A percentile compares a stretch with the other conserved stretches of the same genome.
phyloP scores from a whole-genome alignment of 305 asterid species.

The Fraxinus greggii region DNA sequence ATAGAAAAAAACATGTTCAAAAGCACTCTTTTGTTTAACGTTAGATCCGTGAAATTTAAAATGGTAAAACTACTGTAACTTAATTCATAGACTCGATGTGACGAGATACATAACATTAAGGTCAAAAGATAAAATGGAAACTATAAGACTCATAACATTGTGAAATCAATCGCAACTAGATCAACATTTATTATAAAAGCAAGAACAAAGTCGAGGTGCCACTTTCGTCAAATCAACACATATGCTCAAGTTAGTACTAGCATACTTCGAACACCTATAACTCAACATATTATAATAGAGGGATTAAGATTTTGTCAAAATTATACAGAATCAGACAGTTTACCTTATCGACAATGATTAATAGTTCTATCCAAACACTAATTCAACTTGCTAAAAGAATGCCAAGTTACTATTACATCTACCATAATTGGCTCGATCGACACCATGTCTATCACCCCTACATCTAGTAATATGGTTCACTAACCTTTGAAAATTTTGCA shows the following conservation, averaged over 20 bases:
- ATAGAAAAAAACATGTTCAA: neutral
- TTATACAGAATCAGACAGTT: neutral
- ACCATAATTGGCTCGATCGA: neutral
- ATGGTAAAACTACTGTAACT: neutral
- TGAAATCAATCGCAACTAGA: neutral
- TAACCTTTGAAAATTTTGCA: neutral
- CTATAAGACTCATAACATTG: neutral
- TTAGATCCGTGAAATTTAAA: neutral
- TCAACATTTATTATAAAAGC: neutral
- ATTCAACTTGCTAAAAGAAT: neutral
- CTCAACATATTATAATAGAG: neutral
- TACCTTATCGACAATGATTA: neutral
- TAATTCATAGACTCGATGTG: neutral
- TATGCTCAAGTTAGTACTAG: neutral
- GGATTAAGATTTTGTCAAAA: too few relatives aligned
- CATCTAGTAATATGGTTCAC: neutral
- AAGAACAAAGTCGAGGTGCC: neutral
- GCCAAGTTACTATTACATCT: neutral
- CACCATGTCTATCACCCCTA: neutral
- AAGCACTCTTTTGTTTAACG: neutral
- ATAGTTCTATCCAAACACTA: too few relatives aligned
- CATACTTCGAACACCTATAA: neutral
- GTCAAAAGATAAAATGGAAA: neutral
- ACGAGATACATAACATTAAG: neutral
- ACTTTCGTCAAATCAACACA: too few relatives aligned